These are phyloP conservation scores for Lithocarpus polystachyus DNA, from an alignment of 306 rosid species.

Conservation along the genomic window DNA sequence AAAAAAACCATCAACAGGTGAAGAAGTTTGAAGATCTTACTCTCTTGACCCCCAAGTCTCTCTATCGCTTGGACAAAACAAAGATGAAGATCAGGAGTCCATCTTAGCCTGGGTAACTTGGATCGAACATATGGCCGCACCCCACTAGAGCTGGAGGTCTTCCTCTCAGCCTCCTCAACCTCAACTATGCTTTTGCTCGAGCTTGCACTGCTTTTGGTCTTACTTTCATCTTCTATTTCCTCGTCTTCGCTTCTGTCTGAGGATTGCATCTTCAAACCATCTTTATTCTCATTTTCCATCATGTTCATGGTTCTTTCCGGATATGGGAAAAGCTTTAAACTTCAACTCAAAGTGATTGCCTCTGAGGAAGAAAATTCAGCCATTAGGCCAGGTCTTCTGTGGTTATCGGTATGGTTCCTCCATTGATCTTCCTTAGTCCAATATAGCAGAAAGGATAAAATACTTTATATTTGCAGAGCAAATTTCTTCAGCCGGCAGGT, in stretches of 20 bases:
- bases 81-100: constrained; percentile 13
- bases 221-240: neutral
- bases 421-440: neutral
- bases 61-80: neutral
- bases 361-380: neutral
- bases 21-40: neutral
- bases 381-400: neutral
- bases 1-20: neutral
- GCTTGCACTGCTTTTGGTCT: constrained; percentile 3
- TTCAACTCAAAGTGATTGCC: neutral
- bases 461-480: neutral
- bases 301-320: neutral
- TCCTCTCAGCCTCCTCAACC: neutral
- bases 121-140: constrained; percentile 3
- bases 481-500: neutral
- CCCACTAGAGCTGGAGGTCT: neutral
- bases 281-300: neutral
- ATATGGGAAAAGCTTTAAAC: neutral
- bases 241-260: neutral
- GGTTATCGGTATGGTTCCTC: neutral
- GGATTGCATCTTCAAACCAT: neutral
- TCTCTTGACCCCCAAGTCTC: constrained; percentile 3
- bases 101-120: constrained; percentile 1
- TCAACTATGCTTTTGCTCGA: constrained; percentile 7
- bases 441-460: neutral